Percentiles rank a stretch among this genome's conserved stretches.
These are phyloP conservation scores for Entoloma clypeatum DNA, from an alignment of 1,284 basidiomycete genomes.

Conservation along the genomic window DNA sequence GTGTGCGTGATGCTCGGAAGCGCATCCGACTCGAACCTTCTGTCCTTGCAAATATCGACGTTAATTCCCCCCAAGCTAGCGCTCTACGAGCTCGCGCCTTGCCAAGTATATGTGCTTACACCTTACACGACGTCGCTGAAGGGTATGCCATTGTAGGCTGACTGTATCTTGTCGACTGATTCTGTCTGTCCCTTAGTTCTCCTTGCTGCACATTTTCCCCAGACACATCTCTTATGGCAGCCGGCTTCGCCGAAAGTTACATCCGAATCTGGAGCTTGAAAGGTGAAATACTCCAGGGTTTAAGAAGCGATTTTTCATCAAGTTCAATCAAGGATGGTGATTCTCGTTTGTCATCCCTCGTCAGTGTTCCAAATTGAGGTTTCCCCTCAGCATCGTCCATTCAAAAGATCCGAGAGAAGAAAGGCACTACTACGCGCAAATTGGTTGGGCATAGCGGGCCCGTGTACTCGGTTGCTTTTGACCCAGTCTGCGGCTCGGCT, in stretches of 20 bases:
- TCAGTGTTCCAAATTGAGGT: constrained; percentile 10
- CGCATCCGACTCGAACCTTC: constrained; percentile 84
- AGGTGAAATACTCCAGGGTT: constrained; percentile 81
- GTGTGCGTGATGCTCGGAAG: constrained; percentile 86
- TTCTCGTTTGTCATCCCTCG: constrained; percentile 1
- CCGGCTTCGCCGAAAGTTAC: constrained; percentile 95
- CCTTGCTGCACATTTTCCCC: constrained; percentile 88
- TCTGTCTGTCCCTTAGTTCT: constrained; percentile 44
- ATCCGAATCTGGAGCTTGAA: constrained; percentile 95
- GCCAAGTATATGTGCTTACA: constrained; percentile 92
- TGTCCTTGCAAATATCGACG: constrained; percentile 49
- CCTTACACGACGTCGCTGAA: constrained; percentile 87
- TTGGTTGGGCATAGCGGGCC: constrained; percentile 96
- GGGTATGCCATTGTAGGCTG: constrained; percentile 52
- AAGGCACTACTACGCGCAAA: constrained; percentile 82
- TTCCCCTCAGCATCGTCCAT: constrained; percentile 50
- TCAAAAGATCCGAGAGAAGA: constrained; percentile 71
- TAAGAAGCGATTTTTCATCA: constrained; percentile 72
- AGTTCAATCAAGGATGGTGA: constrained; percentile 67
- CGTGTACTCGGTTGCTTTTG: constrained; percentile 93
- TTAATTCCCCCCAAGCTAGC: constrained; percentile 54
- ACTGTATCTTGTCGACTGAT: constrained; percentile 6
- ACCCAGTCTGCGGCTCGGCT: constrained; percentile 86
- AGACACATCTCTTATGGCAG: constrained; percentile 93
- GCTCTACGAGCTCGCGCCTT: constrained; percentile 58